A percentile compares a stretch with the other conserved stretches of the same genome.
These are phyloP conservation scores for Linnemannia schmuckeri DNA, from an alignment of 192 early-diverging fungal species.

Conservation along the genomic window DNA sequence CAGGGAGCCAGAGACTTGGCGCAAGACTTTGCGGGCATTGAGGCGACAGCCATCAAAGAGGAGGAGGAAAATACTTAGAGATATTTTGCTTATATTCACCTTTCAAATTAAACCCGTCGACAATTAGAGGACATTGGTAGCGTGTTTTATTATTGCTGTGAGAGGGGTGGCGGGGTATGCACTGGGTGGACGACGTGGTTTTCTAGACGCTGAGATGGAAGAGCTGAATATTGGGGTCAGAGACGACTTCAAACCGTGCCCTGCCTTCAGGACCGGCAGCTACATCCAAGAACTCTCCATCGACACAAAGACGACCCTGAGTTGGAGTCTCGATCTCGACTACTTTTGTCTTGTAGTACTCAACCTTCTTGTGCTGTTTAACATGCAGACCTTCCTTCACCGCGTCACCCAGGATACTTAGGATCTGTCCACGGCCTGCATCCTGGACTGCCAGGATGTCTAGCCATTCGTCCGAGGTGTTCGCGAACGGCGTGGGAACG, in stretches of 20 bases:
- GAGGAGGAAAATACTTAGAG: constrained; percentile 13
- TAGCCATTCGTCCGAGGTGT: constrained; percentile 52
- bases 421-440: constrained; percentile 39
- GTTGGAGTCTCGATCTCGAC: constrained; percentile 50
- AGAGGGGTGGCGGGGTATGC: not conserved
- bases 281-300: constrained; percentile 59
- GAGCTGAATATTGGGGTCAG: constrained; percentile 7
- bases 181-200: not conserved
- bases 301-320: constrained; percentile 56
- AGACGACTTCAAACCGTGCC: constrained; percentile 17
- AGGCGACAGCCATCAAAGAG: constrained; percentile 7
- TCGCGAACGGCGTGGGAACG: constrained; percentile 59
- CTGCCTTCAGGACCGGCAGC: constrained; percentile 18
- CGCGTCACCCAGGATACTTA: constrained; percentile 27
- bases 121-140: not conserved
- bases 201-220: constrained; percentile 12
- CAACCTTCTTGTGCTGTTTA: constrained; percentile 36
- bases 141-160: not conserved
- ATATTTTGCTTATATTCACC: not conserved
- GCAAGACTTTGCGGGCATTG: not conserved
- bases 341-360: constrained; percentile 60
- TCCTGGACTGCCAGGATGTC: constrained; percentile 58
- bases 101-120: not conserved
- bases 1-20: constrained; percentile 7
- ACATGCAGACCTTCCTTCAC: constrained; percentile 56